Base-by-base conservation (phyloP, 306 rosid species). In the Quercus berberidifolia region DNA sequence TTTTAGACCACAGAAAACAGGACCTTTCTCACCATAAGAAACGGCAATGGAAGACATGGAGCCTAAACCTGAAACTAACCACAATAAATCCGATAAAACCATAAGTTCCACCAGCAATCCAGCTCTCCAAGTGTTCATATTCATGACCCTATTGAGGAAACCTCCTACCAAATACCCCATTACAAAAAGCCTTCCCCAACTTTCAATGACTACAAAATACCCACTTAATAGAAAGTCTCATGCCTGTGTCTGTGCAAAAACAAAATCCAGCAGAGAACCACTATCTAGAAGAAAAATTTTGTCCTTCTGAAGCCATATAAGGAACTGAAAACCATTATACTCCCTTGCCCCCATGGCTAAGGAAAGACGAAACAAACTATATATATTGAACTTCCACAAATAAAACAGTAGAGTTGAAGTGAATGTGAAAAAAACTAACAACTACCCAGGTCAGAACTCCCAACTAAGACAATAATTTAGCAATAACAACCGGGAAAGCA, bases 1-100 rank as follows among this genome's bases (percentile, higher is more conserved):
- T 82, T 85, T 88, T 82, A 92, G 79, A 23, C 92, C 93, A 85
- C 99, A 94, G 73, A 88, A 87, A 15, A 82, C 92, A 12, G 97
- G 77, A 80, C 99, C 97, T 77, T 91, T 90, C 28, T 94, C 97
- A 1, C 99, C 99, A 79, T 90, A 94, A 71, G 99, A 92, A 26
- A 85, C 83, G n/a, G 97, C 95, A 82, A 89, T 78, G 83, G 93
- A 84, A 82, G 99, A 88, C 97, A 94, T 91, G 80, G 99, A 92
- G 52, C 99, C 99, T 74, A 94, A 83, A 80, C 97, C 90, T 23
- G 87, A 88, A 69, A 86, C 92, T 56, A 75, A 74, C 55, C 70
- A 55, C 78, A 87, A 83, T 51, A 88, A 76, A 69, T 81, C 85
- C 77, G 92, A 83, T 30, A 94, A 68, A 81, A 89, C 76, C 67